These are phyloP conservation scores for Fusarium poae DNA, from an alignment of 2,329 filamentous ascomycete genomes.

Conservation along the genomic window DNA sequence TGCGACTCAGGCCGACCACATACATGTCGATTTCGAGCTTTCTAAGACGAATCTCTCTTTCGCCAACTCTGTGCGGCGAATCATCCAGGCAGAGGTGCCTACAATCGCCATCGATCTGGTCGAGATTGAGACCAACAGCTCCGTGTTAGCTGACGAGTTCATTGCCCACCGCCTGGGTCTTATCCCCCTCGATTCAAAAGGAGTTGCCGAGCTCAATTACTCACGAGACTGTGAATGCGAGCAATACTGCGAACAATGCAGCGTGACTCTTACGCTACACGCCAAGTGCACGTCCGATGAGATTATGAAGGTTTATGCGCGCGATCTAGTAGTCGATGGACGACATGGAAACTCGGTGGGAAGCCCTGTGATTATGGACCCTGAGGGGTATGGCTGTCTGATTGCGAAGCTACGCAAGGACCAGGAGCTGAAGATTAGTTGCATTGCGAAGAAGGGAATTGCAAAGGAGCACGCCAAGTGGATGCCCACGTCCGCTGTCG, in stretches of 20 bases:
- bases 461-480: conserved; percentile 99
- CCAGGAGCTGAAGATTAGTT: conserved; percentile 90
- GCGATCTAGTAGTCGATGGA: conserved; percentile 82
- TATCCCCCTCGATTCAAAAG: conserved; percentile 86
- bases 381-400: conserved; percentile 82
- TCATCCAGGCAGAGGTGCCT: conserved; percentile 93
- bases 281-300: conserved; percentile 88
- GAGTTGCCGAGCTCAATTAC: conserved; percentile 85
- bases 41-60: conserved; percentile 90
- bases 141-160: conserved; percentile 97
- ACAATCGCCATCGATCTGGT: conserved; percentile 96
- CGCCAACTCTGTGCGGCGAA: conserved; percentile 90
- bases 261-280: conserved; percentile 85
- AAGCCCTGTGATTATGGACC: conserved; percentile 84
- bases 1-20: conserved; percentile 75
- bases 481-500: conserved; percentile 91
- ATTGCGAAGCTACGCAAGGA: conserved; percentile 91
- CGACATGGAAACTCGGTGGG: conserved; percentile 82
- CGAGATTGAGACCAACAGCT: conserved; percentile 91
- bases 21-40: conserved; percentile 91
- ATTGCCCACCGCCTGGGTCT: conserved; percentile 92
- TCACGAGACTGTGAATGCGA: conserved; percentile 97
- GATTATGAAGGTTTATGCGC: conserved; percentile 93
- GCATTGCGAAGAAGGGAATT: conserved; percentile 97
- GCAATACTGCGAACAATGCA: conserved; percentile 92